phyloP scores from a whole-genome alignment of 305 asterid genomes.

The Withania somnifera region DNA sequence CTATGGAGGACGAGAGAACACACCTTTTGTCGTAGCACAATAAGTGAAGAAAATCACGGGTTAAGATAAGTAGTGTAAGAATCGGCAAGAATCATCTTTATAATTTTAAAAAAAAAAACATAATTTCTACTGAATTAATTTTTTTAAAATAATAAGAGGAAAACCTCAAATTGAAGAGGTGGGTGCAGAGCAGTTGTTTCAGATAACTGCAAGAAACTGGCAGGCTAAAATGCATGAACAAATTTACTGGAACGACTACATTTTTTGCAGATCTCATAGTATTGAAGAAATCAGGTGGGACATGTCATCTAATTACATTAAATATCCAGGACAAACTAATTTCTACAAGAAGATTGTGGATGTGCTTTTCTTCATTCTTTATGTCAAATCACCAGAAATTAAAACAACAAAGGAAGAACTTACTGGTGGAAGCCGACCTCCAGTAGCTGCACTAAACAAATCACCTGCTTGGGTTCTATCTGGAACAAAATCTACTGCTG shows the following conservation, averaged over 20 bases:
- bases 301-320: background rate
- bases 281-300: background rate
- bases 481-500: constrained; percentile 35
- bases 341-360: background rate
- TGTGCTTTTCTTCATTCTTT: background rate
- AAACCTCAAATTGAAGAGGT: background rate
- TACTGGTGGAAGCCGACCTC: constrained; percentile 48
- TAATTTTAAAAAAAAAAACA: background rate
- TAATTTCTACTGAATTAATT: background rate
- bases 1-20: background rate
- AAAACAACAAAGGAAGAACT: constrained; percentile 17
- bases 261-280: background rate
- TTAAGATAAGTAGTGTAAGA: background rate
- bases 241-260: background rate
- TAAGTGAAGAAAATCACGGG: background rate
- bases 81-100: background rate
- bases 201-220: background rate
- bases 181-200: background rate
- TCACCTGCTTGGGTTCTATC: constrained; percentile 82
- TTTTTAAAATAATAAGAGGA: background rate
- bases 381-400: background rate
- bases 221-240: background rate
- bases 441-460: constrained; percentile 56
- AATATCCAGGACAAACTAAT: background rate
- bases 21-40: background rate